A percentile compares a stretch with the other conserved stretches of the same genome.
phyloP scores from a whole-genome alignment of 805 yeast species.

The Yamadazyma olivae region DNA sequence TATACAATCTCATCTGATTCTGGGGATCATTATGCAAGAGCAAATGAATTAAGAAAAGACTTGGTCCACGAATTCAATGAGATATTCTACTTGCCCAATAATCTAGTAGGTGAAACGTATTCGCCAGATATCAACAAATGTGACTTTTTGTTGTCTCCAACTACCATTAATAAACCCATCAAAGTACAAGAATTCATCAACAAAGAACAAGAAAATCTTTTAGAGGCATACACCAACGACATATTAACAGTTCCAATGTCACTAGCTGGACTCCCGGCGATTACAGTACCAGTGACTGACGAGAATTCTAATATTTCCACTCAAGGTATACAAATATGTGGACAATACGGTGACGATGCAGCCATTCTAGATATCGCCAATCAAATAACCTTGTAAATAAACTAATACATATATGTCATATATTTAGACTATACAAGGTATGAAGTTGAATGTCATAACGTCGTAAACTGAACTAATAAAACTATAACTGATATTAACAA shows the following conservation, averaged over 20 bases:
- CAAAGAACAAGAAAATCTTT: slow-evolving; percentile 39
- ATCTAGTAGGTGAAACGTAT: slow-evolving; percentile 12
- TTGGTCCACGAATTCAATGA: slow-evolving; percentile 64
- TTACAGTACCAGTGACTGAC: slow-evolving; percentile 63
- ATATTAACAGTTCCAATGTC: slow-evolving; percentile 87
- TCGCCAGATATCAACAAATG: slow-evolving; percentile 12
- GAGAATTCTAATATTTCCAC: slow-evolving; percentile 23
- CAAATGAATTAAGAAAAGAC: slow-evolving; percentile 60
- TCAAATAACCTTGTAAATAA: neutral
- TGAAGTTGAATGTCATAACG: slow-evolving; percentile 34
- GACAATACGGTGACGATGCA: slow-evolving; percentile 82
- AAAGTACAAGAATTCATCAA: slow-evolving; percentile 42
- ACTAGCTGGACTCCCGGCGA: slow-evolving; percentile 85
- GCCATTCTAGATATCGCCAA: slow-evolving; percentile 46
- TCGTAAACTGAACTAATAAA: slow-evolving; percentile 13
- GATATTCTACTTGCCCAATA: slow-evolving; percentile 54
- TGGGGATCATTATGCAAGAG: slow-evolving; percentile 70
- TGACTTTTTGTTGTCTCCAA: slow-evolving; percentile 75
- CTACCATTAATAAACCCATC: slow-evolving; percentile 59
- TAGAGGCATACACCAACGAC: slow-evolving; percentile 75
- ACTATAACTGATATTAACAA: slow-evolving; percentile 1
- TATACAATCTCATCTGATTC: slow-evolving; percentile 79
- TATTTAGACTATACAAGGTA: slow-evolving; percentile 12
- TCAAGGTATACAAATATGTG: slow-evolving; percentile 76
- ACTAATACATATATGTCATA: slow-evolving; percentile 1